phyloP scores from a whole-genome alignment of 2,329 filamentous ascomycete genomes.

The Botrytis paeoniae region DNA sequence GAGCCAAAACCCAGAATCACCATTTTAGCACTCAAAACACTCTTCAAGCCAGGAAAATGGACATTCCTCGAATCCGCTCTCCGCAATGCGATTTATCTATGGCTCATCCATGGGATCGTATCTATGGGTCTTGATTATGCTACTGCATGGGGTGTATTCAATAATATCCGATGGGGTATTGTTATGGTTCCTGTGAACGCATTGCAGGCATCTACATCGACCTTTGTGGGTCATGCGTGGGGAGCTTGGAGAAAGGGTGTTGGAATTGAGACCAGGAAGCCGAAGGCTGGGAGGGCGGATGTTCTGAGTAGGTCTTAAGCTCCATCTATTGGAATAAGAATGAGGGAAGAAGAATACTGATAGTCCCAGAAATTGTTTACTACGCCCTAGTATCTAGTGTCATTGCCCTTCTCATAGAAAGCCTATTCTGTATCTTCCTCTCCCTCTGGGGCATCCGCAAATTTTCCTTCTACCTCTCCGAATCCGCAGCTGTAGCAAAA shows the following conservation, averaged over 20 bases:
- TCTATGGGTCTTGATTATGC: constrained; percentile 62
- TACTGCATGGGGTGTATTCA: constrained; percentile 72
- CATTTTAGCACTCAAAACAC: constrained; percentile 46
- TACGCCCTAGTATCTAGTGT: constrained; percentile 53
- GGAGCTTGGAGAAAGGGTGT: constrained; percentile 46
- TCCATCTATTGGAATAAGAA: background rate
- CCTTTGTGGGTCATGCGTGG: constrained; percentile 67
- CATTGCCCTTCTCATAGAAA: constrained; percentile 56
- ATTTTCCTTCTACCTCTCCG: constrained; percentile 62
- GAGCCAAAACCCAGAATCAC: constrained; percentile 39
- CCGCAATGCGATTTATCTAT: constrained; percentile 67
- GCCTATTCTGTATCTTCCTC: constrained; percentile 61
- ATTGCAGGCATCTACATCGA: constrained; percentile 61
- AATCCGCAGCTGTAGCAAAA: constrained; percentile 52
- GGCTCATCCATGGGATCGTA: constrained; percentile 65
- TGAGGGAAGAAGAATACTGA: background rate
- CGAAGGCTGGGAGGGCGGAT: constrained; percentile 38
- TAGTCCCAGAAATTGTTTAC: constrained; percentile 41
- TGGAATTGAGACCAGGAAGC: constrained; percentile 33
- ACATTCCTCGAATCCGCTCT: constrained; percentile 64
- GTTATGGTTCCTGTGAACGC: constrained; percentile 71
- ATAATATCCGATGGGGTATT: constrained; percentile 70
- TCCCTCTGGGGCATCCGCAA: constrained; percentile 55
- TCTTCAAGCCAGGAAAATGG: constrained; percentile 55
- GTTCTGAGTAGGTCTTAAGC: constrained; percentile 33